Evolutionary conservation across 1,139 yeast species (phyloP).

Genomic region (Kazachstania sp.): DNA sequence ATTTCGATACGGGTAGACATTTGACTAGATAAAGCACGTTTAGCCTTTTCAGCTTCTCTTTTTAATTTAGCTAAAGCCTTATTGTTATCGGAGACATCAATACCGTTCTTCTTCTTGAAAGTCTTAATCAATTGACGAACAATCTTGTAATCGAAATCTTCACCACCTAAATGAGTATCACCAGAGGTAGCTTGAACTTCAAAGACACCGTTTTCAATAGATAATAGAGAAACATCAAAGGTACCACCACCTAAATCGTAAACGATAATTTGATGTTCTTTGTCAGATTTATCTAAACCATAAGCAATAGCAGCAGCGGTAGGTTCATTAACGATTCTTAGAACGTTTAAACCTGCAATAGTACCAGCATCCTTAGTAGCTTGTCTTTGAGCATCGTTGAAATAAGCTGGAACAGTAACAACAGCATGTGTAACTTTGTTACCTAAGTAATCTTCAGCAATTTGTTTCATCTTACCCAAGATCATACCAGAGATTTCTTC

Average conservation of each 20-base stretch:
- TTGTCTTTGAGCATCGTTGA: slow-evolving; percentile 93
- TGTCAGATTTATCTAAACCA: slow-evolving; percentile 83
- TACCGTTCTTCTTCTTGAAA: slow-evolving; percentile 80
- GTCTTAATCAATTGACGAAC: slow-evolving; percentile 77
- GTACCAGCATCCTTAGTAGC: slow-evolving; percentile 74
- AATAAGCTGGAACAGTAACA: slow-evolving; percentile 75
- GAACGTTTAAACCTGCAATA: slow-evolving; percentile 49
- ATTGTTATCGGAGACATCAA: slow-evolving; percentile 64
- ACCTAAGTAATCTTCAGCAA: slow-evolving; percentile 89
- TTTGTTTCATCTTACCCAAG: slow-evolving; percentile 56
- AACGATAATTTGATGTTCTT: slow-evolving; percentile 81
- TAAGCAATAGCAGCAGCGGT: slow-evolving; percentile 89
- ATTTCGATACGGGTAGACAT: slow-evolving; percentile 73
- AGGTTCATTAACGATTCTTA: slow-evolving; percentile 78
- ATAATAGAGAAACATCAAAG: slow-evolving; percentile 78
- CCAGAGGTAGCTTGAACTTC: slow-evolving; percentile 94
- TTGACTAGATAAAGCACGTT: slow-evolving; percentile 87
- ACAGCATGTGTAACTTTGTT: slow-evolving; percentile 83
- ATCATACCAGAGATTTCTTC: slow-evolving; percentile 61
- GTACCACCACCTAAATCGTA: slow-evolving; percentile 38
- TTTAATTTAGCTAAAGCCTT: slow-evolving; percentile 83
- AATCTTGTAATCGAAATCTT: slow-evolving; percentile 86
- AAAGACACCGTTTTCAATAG: slow-evolving; percentile 92
- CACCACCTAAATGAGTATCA: slow-evolving; percentile 96
- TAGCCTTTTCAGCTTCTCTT: slow-evolving; percentile 96